Evolutionary conservation across 495 filamentous ascomycete species (phyloP), one percentile per base, ranked within the genome.

Genomic region (Lindgomyces ingoldianus): DNA sequence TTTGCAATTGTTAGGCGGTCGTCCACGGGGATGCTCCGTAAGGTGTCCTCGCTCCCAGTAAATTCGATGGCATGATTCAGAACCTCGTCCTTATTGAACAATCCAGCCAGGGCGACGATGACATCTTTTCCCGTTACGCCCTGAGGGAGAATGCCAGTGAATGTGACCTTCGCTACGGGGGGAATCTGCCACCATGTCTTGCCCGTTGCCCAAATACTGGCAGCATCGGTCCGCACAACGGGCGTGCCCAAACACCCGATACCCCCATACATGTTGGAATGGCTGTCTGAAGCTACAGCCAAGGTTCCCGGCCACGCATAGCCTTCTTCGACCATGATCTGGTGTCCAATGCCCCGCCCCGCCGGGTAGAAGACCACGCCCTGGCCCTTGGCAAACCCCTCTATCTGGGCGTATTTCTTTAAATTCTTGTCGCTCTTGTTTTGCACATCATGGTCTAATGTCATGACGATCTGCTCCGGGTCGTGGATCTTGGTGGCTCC

Each of bases 51-150:
- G 0, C 87, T 84, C 0, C 92, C 93, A 4, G 84, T 86, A 70
- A 97, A 96, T 74, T 98, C 93, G 66, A 98, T 88, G 10, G 87
- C 87, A 76, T 96, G 91, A 75, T 98, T 98, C 8, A 97, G 79
- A 0, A 96, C 94, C 46, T 96, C 90, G 68, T 95, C 91, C 26
- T 88, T 85, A 73, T 90, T 89, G 79, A 98, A 95, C 11, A 96
- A 75, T 4, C 88, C 90, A 65, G 92, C 96, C 1, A 98, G 79
- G 0, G 91, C 88, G 18, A 98, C 85, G 72, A 98, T 98, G 18
- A 96, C 88, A 76, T 98, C 93, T 76, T 98, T 98, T 45, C 91
- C 93, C 0, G 91, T 93, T 1, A 97, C 94, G 3, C 94, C 94
- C 1, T 74, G 74, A 0, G 91, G 93, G 9, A 96, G 72, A 1